Base-by-base conservation (phyloP, 2,329 filamentous ascomycete species). In the Colletotrichum australisinense region DNA sequence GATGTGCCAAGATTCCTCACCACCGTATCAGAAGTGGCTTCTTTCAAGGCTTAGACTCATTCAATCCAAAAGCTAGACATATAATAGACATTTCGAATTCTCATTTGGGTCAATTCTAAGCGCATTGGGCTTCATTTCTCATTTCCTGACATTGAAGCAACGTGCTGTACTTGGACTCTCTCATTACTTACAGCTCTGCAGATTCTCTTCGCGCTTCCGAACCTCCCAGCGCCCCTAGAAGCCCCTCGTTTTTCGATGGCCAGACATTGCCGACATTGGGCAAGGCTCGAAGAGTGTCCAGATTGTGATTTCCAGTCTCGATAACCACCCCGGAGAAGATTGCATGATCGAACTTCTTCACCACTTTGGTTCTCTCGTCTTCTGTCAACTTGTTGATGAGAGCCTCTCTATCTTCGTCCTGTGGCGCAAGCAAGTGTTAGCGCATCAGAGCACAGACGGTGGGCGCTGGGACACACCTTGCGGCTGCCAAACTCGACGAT, bases 1-100 rank as follows among this genome's bases (percentile, higher is more conserved):
- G 91, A 96, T 78, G 88, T 93, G 9, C 88, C 88, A 46, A 92
- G 92, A 65, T 91, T 97, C 76, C 87, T 90, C 73, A 90, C 90
- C 83, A 94, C 95, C 5, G 91, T 96, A 59, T 82, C 86, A 38
- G 94, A 97, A 81, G 90, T 97, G 38, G 89, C 90, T 9, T 52
- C 42, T 12, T 73, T 62, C 19, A 56, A 66, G 38, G 19, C 26
- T 22, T 64, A 58, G 42, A 32, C 8, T 22, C 38, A 19, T 1
- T 42, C 16, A 22, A 14, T 16, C 8, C n/a, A 30, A 38, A 55
- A 26, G 22, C 11, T 24, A 24, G 52, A 55, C 22, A 19, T 55
- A 5, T 3, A 11, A 22, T 55, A n/a, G n/a, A n/a, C 22, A 28
- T 8, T 55, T 4, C 14, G 7, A 11, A n/a, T 11, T n/a, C 4